Conservation (phyloP, 768 basidiomycete species). For the Trametes cubensis region DNA sequence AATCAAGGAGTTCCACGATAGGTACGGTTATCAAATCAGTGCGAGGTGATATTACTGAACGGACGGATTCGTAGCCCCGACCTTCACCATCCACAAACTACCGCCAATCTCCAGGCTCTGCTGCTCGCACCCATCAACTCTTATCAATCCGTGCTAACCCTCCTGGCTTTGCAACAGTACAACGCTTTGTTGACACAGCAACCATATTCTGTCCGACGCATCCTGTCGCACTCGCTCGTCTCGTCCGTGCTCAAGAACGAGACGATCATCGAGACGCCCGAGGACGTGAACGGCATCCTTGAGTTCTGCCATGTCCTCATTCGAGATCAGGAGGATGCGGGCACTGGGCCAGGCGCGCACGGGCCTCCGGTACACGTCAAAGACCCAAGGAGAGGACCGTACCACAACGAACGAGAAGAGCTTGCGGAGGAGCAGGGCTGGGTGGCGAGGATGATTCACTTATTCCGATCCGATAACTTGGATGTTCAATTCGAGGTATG, state of each 20-base stretch:
- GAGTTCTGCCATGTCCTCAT: slow-evolving; percentile 93
- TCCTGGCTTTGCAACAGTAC: slow-evolving; percentile 95
- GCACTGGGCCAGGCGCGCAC: slow-evolving; percentile 31
- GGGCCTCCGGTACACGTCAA: slow-evolving; percentile 39
- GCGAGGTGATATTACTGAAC: slow-evolving; percentile 9
- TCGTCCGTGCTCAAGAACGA: slow-evolving; percentile 96
- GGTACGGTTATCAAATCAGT: slow-evolving; percentile 44
- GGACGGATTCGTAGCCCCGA: slow-evolving; percentile 62
- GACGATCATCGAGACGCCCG: slow-evolving; percentile 89
- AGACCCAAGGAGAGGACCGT: slow-evolving; percentile 60
- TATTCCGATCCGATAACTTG: slow-evolving; percentile 87
- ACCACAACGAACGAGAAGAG: slow-evolving; percentile 78
- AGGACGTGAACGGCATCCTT: slow-evolving; percentile 92
- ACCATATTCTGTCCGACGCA: slow-evolving; percentile 86
- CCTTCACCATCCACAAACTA: slow-evolving; percentile 85
- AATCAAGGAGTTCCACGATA: slow-evolving; percentile 80
- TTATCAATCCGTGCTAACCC: slow-evolving; percentile 93
- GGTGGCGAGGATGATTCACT: slow-evolving; percentile 97
- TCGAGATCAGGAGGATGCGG: slow-evolving; percentile 73
- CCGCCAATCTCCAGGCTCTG: slow-evolving; percentile 85
- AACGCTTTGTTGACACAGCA: slow-evolving; percentile 81
- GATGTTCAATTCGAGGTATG: slow-evolving; percentile 88
- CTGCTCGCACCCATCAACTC: slow-evolving; percentile 95
- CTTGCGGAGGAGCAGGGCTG: slow-evolving; percentile 98
- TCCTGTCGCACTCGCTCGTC: slow-evolving; percentile 93